Conservation (phyloP, 805 yeast species). For the Wickerhamomyces strasburgensis region DNA sequence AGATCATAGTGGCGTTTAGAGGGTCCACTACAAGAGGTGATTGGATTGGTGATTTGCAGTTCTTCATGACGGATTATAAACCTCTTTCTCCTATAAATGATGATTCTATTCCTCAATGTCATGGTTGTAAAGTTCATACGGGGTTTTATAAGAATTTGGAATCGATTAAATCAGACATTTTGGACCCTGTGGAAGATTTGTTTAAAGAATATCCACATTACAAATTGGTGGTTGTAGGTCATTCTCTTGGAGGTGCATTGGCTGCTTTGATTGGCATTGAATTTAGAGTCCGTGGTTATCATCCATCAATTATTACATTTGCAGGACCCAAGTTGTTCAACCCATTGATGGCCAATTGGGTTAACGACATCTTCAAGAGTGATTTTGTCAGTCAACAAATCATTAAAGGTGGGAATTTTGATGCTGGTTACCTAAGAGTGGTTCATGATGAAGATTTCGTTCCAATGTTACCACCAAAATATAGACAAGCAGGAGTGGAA, state of each 20-base stretch:
- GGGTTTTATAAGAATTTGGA: constrained; percentile 54
- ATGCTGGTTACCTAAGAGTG: constrained; percentile 46
- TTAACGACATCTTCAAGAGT: constrained; percentile 45
- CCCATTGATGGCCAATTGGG: constrained; percentile 42
- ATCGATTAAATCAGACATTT: constrained; percentile 32
- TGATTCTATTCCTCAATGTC: constrained; percentile 31
- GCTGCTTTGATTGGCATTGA: constrained; percentile 64
- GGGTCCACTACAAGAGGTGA: constrained; percentile 64
- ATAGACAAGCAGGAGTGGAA: constrained; percentile 31
- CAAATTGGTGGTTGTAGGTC: constrained; percentile 56
- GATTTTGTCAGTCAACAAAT: constrained; percentile 23
- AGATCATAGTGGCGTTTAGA: constrained; percentile 53
- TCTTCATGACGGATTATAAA: constrained; percentile 22
- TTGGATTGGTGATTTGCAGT: constrained; percentile 59
- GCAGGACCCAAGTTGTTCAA: constrained; percentile 71
- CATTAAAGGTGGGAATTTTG: constrained; percentile 8
- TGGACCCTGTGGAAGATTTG: constrained; percentile 29
- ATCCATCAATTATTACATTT: constrained; percentile 51
- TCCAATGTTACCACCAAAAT: constrained; percentile 51
- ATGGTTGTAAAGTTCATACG: constrained; percentile 52
- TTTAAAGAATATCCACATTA: constrained; percentile 41
- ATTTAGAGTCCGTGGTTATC: constrained; percentile 46
- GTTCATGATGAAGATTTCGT: constrained; percentile 55
- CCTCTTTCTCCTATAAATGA: constrained; percentile 4
- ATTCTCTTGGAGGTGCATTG: constrained; percentile 73